phyloP scores from a whole-genome alignment of 2,329 filamentous ascomycete genomes.

The Tolypocladium endophyticum region DNA sequence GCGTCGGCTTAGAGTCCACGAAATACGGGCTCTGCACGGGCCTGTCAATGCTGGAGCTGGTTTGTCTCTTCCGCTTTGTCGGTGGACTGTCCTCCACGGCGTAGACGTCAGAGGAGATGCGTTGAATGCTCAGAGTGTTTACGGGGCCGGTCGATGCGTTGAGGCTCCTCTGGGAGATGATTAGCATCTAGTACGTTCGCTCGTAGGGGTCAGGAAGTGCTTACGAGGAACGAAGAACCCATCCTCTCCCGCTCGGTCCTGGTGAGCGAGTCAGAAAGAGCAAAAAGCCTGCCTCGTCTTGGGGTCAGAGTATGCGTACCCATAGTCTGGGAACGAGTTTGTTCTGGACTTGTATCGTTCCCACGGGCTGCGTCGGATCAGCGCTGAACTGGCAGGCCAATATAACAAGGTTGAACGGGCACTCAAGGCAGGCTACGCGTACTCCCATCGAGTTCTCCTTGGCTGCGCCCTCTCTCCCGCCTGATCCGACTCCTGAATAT shows the following conservation, averaged over 20 bases:
- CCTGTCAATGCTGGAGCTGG: background rate
- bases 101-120: background rate
- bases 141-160: background rate
- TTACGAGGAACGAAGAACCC: background rate
- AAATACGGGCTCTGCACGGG: slow-evolving; percentile 1
- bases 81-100: background rate
- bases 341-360: slow-evolving; percentile 24
- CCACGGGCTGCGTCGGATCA: slow-evolving; percentile 15
- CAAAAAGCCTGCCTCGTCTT: background rate
- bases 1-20: background rate
- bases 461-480: slow-evolving; percentile 6
- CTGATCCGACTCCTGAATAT: background rate
- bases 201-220: background rate
- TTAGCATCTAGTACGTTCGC: background rate
- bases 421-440: slow-evolving; percentile 7
- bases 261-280: background rate
- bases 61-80: slow-evolving; percentile 1
- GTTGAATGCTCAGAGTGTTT: slow-evolving; percentile 3
- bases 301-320: slow-evolving; percentile 15
- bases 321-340: slow-evolving; percentile 31
- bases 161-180: background rate
- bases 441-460: slow-evolving; percentile 19
- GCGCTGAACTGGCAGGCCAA: background rate
- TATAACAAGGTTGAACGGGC: background rate
- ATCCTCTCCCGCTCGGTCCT: background rate